A percentile compares a stretch with the other conserved stretches of the same genome.
Conservation (phyloP, 495 filamentous ascomycete genomes). For the Zalerion maritima region DNA sequence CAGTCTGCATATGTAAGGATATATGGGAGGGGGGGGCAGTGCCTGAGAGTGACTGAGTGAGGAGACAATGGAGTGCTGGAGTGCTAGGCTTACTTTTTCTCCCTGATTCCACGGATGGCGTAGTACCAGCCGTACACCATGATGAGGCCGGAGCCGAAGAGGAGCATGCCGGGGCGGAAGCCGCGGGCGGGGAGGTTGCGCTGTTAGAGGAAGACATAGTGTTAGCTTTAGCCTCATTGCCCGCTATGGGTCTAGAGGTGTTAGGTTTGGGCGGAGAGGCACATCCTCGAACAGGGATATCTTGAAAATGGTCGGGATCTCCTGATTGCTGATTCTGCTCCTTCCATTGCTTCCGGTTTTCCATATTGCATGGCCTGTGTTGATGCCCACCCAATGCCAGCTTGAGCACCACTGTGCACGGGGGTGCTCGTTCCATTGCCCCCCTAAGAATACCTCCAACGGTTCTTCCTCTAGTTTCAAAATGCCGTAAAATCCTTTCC, state of each 20-base stretch:
- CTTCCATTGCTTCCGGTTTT: no score
- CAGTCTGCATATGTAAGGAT: constrained; percentile 3
- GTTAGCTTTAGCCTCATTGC: background rate
- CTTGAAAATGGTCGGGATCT: no score
- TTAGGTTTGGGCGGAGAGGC: background rate
- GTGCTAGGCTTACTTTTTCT: constrained; percentile 83
- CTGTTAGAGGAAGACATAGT: constrained; percentile 34
- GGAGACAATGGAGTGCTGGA: constrained; percentile 1
- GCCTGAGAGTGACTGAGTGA: constrained; percentile 3
- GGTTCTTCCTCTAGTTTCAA: no score
- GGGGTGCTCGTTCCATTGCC: no score
- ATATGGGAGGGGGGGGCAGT: constrained; percentile 2
- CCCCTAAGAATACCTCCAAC: no score
- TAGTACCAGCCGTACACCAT: constrained; percentile 87
- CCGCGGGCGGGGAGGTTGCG: constrained; percentile 87
- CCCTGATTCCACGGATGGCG: constrained; percentile 59
- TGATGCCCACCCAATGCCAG: no score
- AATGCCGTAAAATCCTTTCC: no score
- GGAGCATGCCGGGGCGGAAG: constrained; percentile 67
- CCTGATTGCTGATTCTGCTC: no score
- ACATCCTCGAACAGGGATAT: no score
- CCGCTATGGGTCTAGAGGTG: no score
- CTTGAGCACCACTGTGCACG: no score
- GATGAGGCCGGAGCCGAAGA: constrained; percentile 55
- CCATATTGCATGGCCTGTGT: no score